Base-by-base conservation (phyloP, 306 rosid species). In the Castanea sativa region DNA sequence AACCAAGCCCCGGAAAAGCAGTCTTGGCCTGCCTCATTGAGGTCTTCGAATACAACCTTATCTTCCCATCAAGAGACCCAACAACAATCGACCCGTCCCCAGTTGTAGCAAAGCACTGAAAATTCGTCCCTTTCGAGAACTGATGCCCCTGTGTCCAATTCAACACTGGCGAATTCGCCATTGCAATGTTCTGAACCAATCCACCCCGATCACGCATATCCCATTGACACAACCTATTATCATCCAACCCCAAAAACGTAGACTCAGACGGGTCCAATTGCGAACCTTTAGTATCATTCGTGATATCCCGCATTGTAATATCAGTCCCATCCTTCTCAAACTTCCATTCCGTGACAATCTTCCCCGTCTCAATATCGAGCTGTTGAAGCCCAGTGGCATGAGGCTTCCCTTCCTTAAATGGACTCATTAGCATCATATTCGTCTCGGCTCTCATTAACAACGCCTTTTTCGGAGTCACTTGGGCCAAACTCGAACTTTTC, bases 21-120 rank as follows among this genome's bases (percentile, higher is more conserved):
- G 97, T 94, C 91, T 92, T 94, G 18, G 98, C 98, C 79, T 79
- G 87, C 86, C 98, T 89, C 97, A 94, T 92, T 1, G 97, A 92
- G 0, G 93, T 87, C 83, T 88, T 94, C 0, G 98, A 92, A 75
- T 94, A 94, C 87, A 94, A 76, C 81, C 98, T 72, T 65, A 94
- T 94, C 90, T 89, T 92, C 71, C 98, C 97, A 78, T 94, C 98
- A 61, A 91, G 80, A 0, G 97, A 91, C 14, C 98, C 97, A 35
- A 92, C 93, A n/a, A 92, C 98, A 55, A 94, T 91, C 5, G 97
- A 94, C 12, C 94, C 98, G 73, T 92, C 98, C 18, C 96, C 97
- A 1, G 93, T 85, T 0, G 93, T 89, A 43, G 98, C 97, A 73
- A 94, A 91, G 85, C 97, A 94, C 75, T 92, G 97, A 75, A 94